A percentile compares a stretch with the other conserved stretches of the same genome.
Conservation (phyloP, 2,329 filamentous ascomycete species). For the Elsinoe ampelina region DNA sequence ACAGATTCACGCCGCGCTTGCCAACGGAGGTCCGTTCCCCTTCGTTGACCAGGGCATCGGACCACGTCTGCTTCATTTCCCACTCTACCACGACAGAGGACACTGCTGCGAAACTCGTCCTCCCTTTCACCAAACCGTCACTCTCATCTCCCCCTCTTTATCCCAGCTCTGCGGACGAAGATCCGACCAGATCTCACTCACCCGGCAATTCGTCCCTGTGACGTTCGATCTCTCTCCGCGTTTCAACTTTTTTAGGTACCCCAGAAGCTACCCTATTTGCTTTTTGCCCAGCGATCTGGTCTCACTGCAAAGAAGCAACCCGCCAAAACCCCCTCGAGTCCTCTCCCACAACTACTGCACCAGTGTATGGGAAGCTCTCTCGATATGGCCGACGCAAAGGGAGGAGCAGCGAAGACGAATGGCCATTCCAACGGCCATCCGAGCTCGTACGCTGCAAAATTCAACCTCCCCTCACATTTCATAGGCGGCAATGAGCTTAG, state of each 20-base stretch:
- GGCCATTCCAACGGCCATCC: conserved; percentile 42
- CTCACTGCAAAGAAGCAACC: neutral
- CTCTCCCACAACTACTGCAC: neutral
- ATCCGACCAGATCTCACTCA: neutral
- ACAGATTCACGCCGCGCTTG: neutral
- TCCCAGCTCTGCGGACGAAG: neutral
- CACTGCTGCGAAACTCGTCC: neutral
- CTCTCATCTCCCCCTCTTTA: neutral
- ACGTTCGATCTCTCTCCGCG: conserved; percentile 12
- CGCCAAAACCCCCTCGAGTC: neutral
- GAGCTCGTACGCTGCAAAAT: conserved; percentile 67
- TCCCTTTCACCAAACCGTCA: conserved; percentile 12
- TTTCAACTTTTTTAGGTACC: conserved; percentile 13
- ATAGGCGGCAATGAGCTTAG: conserved; percentile 87
- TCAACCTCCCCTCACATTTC: conserved; percentile 83
- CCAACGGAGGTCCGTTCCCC: conserved; percentile 11
- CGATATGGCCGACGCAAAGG: conserved; percentile 33
- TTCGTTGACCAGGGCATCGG: conserved; percentile 4
- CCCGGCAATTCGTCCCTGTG: conserved; percentile 7
- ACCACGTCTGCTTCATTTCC: conserved; percentile 1
- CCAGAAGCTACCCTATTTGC: conserved; percentile 11
- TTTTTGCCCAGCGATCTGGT: conserved; percentile 11
- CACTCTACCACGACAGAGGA: neutral
- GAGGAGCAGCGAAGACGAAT: conserved; percentile 28
- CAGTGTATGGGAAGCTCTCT: conserved; percentile 24